Conservation (phyloP, 768 basidiomycete species). For the Rhodocollybia butyracea region DNA sequence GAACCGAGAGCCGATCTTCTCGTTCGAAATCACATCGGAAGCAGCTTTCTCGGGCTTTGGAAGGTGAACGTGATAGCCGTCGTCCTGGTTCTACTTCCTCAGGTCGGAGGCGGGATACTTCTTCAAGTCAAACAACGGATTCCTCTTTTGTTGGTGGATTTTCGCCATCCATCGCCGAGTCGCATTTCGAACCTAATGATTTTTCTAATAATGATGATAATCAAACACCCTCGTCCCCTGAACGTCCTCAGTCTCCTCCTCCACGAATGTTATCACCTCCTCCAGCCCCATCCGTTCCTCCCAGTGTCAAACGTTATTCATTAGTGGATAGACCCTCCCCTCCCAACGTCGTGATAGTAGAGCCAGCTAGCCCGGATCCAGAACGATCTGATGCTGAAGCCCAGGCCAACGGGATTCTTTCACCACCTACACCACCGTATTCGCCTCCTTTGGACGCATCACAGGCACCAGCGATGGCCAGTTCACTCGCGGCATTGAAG, state of each 20-base stretch:
- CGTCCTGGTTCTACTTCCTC: slow-evolving; percentile 38
- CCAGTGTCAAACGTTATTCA: slow-evolving; percentile 75
- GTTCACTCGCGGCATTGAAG: slow-evolving; percentile 85
- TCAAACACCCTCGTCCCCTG: slow-evolving; percentile 8
- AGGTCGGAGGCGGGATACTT: slow-evolving; percentile 31
- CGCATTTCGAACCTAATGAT: slow-evolving; percentile 9
- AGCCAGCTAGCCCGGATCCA: slow-evolving; percentile 40
- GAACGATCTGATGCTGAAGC: slow-evolving; percentile 20
- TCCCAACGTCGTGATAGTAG: slow-evolving; percentile 46
- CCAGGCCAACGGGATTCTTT: slow-evolving; percentile 22
- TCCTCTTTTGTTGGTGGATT: slow-evolving; percentile 52
- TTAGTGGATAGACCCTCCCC: slow-evolving; percentile 66
- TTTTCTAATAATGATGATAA: slow-evolving; percentile 8
- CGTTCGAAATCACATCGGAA: slow-evolving; percentile 47
- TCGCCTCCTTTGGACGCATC: slow-evolving; percentile 36
- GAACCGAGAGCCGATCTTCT: slow-evolving; percentile 59
- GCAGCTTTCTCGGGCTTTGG: slow-evolving; percentile 41
- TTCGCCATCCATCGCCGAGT: slow-evolving; percentile 17
- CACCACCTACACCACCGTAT: slow-evolving; percentile 32
- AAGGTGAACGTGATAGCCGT: slow-evolving; percentile 42
- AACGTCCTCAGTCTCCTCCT: slow-evolving; percentile 13
- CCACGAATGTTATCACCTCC: slow-evolving; percentile 14
- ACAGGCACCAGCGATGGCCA: slow-evolving; percentile 65
- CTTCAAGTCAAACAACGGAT: slow-evolving; percentile 22
- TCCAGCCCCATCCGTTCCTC: slow-evolving; percentile 45